Evolutionary conservation across 305 asterid genomes (phyloP), one percentile per base, ranked within the genome.

Genomic region (Fraxinus angustifolia): DNA sequence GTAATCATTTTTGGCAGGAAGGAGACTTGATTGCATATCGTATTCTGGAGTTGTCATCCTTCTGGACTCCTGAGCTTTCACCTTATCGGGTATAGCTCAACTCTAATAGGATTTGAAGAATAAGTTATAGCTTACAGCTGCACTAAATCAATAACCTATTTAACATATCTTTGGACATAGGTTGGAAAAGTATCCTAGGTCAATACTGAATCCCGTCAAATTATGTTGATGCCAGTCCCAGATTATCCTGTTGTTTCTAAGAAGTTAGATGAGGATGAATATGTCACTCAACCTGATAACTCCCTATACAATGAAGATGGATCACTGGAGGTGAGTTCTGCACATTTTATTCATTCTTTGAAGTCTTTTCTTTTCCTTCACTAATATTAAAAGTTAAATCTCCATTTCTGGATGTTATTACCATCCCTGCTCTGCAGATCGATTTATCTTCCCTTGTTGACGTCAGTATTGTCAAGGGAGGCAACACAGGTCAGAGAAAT

Each of bases 41-140:
- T 70, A 31, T 93, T 78, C 90, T 94, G 84, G 98, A 94, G 85
- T 89, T 96, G 76, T 93, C 98, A 79, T 92, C 99, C 23, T 82
- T 91, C 82, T 94, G 98, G 98, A 91, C 97, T 71, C 99, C 99
- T 34, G 98, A 93, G 89, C 88, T 93, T 80, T 93, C 98, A 50
- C 82, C 87, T 8, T 90, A 78, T 84, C 92, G 97, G 87, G 98
- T 94, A 96, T 82, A 75, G 21, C 75, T 84, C 77, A 67, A 75
- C 81, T 56, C 72, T 58, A 48, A 77, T 56, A 30, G 45, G 42
- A 74, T 73, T 12, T 73, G 45, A 74, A 80, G 60, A 68, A 30
- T 78, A 71, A 28, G 72, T 14, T 53, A 73, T 60, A 35, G 82
- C 78, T 82, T 8, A 21, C 65, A 62, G 48, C 33, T 8, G 48